phyloP scores from a whole-genome alignment of 176 grass and related monocot species.

The Carex kokanica region DNA sequence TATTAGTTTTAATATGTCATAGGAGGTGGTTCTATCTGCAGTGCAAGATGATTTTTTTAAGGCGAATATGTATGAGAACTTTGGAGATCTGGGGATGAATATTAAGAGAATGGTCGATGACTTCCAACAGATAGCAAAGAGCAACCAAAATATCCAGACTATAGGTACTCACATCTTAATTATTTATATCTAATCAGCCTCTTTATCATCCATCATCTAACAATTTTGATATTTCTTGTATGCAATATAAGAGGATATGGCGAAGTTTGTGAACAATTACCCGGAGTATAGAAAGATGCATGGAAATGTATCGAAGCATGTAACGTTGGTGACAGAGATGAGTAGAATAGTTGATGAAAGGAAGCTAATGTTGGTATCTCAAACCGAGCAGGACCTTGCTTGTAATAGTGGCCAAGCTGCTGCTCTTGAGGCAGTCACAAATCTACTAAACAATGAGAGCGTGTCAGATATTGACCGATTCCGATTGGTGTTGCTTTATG shows the following conservation, averaged over 20 bases:
- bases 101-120: constrained; percentile 99
- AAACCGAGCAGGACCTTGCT: constrained; percentile 95
- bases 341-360: constrained; percentile 94
- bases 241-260: constrained; percentile 72
- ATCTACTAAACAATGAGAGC: constrained; percentile 84
- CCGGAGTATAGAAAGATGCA: constrained; percentile 91
- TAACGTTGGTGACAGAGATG: constrained; percentile 90
- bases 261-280: constrained; percentile 88
- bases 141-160: constrained; percentile 89
- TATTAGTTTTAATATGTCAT: constrained; percentile 32
- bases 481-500: constrained; percentile 79
- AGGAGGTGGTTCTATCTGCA: constrained; percentile 97
- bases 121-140: constrained; percentile 98
- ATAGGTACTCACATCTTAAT: constrained; percentile 48
- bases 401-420: constrained; percentile 92
- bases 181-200: constrained; percentile 11
- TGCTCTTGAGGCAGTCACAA: constrained; percentile 87
- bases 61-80: constrained; percentile 86
- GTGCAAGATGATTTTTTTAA: constrained; percentile 88
- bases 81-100: constrained; percentile 99
- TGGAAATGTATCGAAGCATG: constrained; percentile 98
- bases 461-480: constrained; percentile 88
- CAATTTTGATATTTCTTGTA: constrained; percentile 7
- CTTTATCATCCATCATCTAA: constrained; percentile 10
- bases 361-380: constrained; percentile 90